phyloP scores from a whole-genome alignment of 139 green algal species.

The Pleodorina starrii region DNA sequence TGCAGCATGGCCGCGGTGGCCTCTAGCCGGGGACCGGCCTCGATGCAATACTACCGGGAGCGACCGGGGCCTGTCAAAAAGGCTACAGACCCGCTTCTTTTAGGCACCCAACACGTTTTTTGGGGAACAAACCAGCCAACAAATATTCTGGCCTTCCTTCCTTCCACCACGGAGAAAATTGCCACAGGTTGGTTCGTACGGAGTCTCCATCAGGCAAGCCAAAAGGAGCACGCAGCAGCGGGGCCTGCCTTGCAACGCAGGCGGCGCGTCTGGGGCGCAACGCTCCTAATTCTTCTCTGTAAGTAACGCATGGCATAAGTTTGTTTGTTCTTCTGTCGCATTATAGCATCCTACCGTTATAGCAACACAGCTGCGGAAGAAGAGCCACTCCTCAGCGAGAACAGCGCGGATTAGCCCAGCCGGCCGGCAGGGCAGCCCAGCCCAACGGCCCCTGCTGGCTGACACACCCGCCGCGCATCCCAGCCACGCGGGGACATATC shows the following conservation, averaged over 20 bases:
- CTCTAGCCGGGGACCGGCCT: not conserved
- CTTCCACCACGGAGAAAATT: not conserved
- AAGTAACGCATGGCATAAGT: not conserved
- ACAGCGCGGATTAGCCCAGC: no score
- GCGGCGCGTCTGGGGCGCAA: not conserved
- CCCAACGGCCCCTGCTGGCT: no score
- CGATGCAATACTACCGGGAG: not conserved
- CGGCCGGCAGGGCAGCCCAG: no score
- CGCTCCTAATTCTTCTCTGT: constrained; percentile 17
- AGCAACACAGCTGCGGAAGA: not conserved
- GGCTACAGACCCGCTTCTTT: not conserved
- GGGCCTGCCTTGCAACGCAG: not conserved
- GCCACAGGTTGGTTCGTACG: not conserved
- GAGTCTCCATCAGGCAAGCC: constrained; percentile 13
- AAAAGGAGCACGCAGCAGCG: constrained; percentile 6
- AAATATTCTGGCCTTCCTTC: not conserved
- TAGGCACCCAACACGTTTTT: not conserved
- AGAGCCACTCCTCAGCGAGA: not conserved
- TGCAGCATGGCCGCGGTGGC: no score
- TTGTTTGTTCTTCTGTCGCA: not conserved
- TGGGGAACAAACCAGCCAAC: not conserved
- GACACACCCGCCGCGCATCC: no score
- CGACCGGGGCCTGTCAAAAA: not conserved
- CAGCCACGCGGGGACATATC: no score
- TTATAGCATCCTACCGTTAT: not conserved